Conservation (phyloP, 768 basidiomycete genomes). For the Leccinum variicolor region DNA sequence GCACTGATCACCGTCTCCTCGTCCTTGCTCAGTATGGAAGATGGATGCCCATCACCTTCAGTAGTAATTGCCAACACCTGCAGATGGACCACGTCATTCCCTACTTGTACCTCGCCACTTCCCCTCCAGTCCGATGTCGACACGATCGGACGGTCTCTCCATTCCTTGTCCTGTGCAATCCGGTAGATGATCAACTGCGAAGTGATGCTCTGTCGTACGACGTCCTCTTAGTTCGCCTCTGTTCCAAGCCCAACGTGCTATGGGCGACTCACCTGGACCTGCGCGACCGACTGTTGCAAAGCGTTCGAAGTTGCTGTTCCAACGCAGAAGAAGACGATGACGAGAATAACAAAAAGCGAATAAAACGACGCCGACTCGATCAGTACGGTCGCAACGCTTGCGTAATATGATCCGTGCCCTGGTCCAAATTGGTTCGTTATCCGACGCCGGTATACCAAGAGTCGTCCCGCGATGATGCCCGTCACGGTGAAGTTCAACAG, state of each 20-base stretch:
- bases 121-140: conserved; percentile 18
- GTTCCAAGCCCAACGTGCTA: neutral
- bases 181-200: conserved; percentile 20
- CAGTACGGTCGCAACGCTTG: conserved; percentile 8
- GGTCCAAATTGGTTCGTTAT: conserved; percentile 10
- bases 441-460: conserved; percentile 12
- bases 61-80: neutral
- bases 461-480: conserved; percentile 13
- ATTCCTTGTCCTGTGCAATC: conserved; percentile 16
- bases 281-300: conserved; percentile 18
- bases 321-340: conserved; percentile 9
- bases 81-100: neutral
- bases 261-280: conserved; percentile 12
- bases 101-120: neutral
- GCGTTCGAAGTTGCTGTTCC: neutral
- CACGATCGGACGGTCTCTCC: conserved; percentile 5
- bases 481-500: conserved; percentile 16
- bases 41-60: neutral
- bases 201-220: conserved; percentile 9
- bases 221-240: neutral
- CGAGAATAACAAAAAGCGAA: conserved; percentile 11
- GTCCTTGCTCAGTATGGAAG: neutral
- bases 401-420: conserved; percentile 12
- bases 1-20: neutral
- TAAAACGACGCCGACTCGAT: conserved; percentile 22